These are phyloP conservation scores for Exsudoporus floridanus DNA, from an alignment of 1,284 basidiomycete species.

Conservation along the genomic window DNA sequence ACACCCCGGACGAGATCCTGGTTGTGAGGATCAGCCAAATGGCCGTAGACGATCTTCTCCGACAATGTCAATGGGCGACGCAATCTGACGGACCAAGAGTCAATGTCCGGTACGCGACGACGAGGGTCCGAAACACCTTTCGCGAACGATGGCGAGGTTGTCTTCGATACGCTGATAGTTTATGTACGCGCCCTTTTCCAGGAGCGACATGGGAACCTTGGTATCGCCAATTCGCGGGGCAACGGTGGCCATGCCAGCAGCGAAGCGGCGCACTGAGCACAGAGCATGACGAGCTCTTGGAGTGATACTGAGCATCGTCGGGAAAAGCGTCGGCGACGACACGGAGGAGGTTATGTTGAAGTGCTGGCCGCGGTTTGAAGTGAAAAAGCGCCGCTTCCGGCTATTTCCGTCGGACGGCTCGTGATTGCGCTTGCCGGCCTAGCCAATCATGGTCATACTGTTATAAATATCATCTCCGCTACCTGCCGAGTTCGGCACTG, in stretches of 20 bases:
- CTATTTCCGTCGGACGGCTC: constrained; percentile 28
- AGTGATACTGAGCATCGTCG: constrained; percentile 70
- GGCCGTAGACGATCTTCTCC: constrained; percentile 98
- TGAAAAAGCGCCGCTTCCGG: constrained; percentile 27
- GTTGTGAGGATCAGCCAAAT: constrained; percentile 90
- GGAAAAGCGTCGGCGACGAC: constrained; percentile 34
- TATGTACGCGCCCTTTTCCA: constrained; percentile 87
- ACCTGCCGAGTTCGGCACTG: constrained; percentile 5
- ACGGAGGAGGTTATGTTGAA: not conserved
- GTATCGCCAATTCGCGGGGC: constrained; percentile 83
- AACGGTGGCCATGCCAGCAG: constrained; percentile 78
- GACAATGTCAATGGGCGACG: constrained; percentile 93
- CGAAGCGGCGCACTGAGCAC: constrained; percentile 58
- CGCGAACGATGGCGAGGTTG: constrained; percentile 83
- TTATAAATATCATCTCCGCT: constrained; percentile 28
- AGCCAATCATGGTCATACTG: constrained; percentile 25
- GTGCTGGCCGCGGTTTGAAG: constrained; percentile 3
- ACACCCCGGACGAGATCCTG: constrained; percentile 86
- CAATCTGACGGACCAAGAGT: constrained; percentile 53
- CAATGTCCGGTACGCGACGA: not conserved
- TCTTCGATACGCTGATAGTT: constrained; percentile 99
- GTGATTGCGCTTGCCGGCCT: constrained; percentile 5
- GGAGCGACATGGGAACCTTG: constrained; percentile 89
- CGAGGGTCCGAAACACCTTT: constrained; percentile 54
- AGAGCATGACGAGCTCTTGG: constrained; percentile 58